Conservation (phyloP, 306 rosid species). For the Pachyrhizus erosus region DNA sequence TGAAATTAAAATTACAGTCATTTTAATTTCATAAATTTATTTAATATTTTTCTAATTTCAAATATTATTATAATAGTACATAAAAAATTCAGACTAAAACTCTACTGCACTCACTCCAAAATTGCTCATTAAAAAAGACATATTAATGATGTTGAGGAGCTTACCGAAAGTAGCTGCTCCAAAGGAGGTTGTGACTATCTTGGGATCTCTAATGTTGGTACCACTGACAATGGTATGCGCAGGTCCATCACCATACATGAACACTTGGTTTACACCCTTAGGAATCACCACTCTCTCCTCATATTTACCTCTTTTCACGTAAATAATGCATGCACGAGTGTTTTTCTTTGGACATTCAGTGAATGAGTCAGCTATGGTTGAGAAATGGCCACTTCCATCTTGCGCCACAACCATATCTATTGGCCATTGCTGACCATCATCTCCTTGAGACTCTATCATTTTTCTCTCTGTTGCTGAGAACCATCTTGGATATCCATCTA, state of each 20-base stretch:
- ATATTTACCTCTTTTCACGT: constrained; percentile 41
- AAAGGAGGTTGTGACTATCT: background rate
- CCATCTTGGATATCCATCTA: background rate
- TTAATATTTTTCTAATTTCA: too few relatives aligned
- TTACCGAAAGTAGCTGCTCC: constrained; percentile 46
- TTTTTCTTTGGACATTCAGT: constrained; percentile 1
- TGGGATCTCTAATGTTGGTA: background rate
- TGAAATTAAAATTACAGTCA: too few relatives aligned
- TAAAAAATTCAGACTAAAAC: too few relatives aligned
- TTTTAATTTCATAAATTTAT: too few relatives aligned
- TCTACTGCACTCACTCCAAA: too few relatives aligned
- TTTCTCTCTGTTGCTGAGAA: background rate
- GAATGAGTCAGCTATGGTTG: constrained; percentile 35
- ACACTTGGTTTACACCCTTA: constrained; percentile 5
- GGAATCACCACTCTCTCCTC: constrained; percentile 43
- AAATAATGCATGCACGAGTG: constrained; percentile 18
- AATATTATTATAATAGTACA: too few relatives aligned
- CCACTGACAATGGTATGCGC: constrained; percentile 36
- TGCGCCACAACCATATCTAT: constrained; percentile 35
- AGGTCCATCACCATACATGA: constrained; percentile 52
- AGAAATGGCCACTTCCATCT: constrained; percentile 42
- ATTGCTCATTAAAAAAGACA: too few relatives aligned
- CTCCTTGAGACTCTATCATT: background rate
- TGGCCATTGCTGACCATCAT: background rate
- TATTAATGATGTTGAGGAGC: background rate